These are phyloP conservation scores for Fistulinella cinereoalba DNA, from an alignment of 1,284 basidiomycete genomes.

Conservation along the genomic window DNA sequence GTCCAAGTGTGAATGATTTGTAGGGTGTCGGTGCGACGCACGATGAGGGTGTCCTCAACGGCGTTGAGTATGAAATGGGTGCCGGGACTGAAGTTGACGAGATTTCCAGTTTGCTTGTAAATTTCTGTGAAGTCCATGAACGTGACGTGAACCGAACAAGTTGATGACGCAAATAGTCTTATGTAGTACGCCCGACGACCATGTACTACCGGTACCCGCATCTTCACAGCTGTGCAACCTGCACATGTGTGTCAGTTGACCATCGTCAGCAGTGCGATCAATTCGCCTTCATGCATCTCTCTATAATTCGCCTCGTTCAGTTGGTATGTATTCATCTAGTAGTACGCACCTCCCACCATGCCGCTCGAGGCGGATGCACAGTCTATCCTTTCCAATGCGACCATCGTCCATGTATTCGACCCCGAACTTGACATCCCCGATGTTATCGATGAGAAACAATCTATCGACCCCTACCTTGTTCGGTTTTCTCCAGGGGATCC, in stretches of 20 bases:
- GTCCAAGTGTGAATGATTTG: conserved; percentile 73
- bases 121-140: conserved; percentile 76
- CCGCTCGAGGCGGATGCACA: conserved; percentile 12
- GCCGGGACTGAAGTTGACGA: conserved; percentile 72
- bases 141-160: background rate
- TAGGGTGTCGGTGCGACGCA: conserved; percentile 73
- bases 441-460: conserved; percentile 12
- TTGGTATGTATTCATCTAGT: too few relatives aligned
- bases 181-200: too few relatives aligned
- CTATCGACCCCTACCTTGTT: conserved; percentile 32
- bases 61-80: conserved; percentile 74
- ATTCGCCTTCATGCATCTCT: background rate
- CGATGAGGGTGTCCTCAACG: conserved; percentile 66
- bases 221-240: background rate
- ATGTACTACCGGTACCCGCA: too few relatives aligned
- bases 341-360: conserved; percentile 8
- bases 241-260: background rate
- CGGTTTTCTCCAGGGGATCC: conserved; percentile 30
- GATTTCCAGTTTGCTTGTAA: conserved; percentile 65
- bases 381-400: conserved; percentile 15
- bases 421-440: conserved; percentile 6
- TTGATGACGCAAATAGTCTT: conserved; percentile 6
- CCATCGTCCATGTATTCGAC: conserved; percentile 18
- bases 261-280: conserved; percentile 17
- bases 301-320: conserved; percentile 18